A percentile compares a stretch with the other conserved stretches of the same genome.
phyloP scores from a whole-genome alignment of 2,329 filamentous ascomycete genomes.

The Catunica adiposa region DNA sequence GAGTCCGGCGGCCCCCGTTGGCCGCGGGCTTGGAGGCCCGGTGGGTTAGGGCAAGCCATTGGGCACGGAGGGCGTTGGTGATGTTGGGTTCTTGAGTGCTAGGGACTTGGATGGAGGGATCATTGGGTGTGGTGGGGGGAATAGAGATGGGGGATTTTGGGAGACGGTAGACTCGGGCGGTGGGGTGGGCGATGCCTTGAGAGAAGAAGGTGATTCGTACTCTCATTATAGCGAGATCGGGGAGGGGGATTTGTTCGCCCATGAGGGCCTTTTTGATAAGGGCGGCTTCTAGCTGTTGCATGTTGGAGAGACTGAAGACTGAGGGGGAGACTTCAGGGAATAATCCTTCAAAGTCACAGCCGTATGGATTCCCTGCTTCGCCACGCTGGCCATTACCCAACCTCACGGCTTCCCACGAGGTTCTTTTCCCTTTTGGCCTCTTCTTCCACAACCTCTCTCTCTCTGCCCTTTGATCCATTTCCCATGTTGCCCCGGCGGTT shows the following conservation, averaged over 20 bases:
- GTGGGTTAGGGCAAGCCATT: constrained; percentile 49
- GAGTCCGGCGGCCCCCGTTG: constrained; percentile 17
- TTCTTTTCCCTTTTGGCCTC: constrained; percentile 65
- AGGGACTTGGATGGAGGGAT: constrained; percentile 27
- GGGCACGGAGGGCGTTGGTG: constrained; percentile 37
- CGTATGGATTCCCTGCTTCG: constrained; percentile 67
- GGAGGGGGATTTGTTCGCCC: neutral
- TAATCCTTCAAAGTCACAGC: constrained; percentile 68
- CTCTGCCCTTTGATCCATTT: constrained; percentile 44
- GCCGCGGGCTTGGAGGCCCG: constrained; percentile 12
- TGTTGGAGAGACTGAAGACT: constrained; percentile 7
- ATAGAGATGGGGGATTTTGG: constrained; percentile 28
- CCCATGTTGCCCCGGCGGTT: constrained; percentile 62
- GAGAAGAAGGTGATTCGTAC: constrained; percentile 50
- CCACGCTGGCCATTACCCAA: constrained; percentile 60
- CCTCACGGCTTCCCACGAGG: constrained; percentile 57
- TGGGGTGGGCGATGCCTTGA: constrained; percentile 53
- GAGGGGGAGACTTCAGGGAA: constrained; percentile 23
- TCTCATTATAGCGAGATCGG: constrained; percentile 30
- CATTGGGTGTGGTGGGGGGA: constrained; percentile 8
- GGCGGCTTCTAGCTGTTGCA: constrained; percentile 11
- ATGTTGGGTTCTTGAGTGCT: constrained; percentile 27
- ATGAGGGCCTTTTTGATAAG: constrained; percentile 16
- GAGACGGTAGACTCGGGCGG: constrained; percentile 75
- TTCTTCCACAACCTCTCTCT: constrained; percentile 25